Evolutionary conservation across 2,329 filamentous ascomycete species (phyloP), one percentile per base, ranked within the genome.

Genomic region (Arthrobotrys conoides): DNA sequence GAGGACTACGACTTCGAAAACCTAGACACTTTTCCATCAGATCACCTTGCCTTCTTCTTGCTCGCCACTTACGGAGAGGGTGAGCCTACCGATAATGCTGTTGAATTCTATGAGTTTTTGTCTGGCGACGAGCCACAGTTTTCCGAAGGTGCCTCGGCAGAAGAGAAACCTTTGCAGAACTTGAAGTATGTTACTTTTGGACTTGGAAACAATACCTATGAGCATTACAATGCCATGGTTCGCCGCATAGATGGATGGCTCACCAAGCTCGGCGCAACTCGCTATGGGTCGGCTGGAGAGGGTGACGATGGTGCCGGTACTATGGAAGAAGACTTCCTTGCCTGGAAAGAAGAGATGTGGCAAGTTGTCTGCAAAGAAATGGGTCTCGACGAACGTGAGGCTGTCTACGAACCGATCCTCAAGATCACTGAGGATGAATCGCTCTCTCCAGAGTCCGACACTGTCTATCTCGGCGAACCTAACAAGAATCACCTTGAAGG

Each of bases 311-410:
- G 96, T 80, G 94, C 96, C 81, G 96, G 96, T 79, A 99, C 96
- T 72, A 99, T 99, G 96, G 96, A 99, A 86, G 96, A 99, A 86
- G 96, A 99, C 83, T 99, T 98, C 85, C 87, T 99, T 83, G 93
- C 95, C 81, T 99, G 96, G 96, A 99, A 99, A 87, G 96, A 99
- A 83, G 94, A 94, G 80, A 99, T 99, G 96, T 99, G 96, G 96
- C 87, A 89, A 82, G 92, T 92, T 77, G 88, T 99, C 67, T 88
- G 92, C 24, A 89, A 93, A 81, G 90, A 93, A 83, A 93, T 99
- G 91, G 90, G 90, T 68, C 87, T 99, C 71, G 92, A 98, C 85
- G 96, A 99, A 86, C 94, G 96, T 76, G 96, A 99, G 84, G 93
- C 94, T 79, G 91, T 97, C 77, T 99, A 98, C 84, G 96, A 99